A percentile compares a stretch with the other conserved stretches of the same genome.
Conservation (phyloP, 1,284 basidiomycete species). For the Testicularia cyperi region DNA sequence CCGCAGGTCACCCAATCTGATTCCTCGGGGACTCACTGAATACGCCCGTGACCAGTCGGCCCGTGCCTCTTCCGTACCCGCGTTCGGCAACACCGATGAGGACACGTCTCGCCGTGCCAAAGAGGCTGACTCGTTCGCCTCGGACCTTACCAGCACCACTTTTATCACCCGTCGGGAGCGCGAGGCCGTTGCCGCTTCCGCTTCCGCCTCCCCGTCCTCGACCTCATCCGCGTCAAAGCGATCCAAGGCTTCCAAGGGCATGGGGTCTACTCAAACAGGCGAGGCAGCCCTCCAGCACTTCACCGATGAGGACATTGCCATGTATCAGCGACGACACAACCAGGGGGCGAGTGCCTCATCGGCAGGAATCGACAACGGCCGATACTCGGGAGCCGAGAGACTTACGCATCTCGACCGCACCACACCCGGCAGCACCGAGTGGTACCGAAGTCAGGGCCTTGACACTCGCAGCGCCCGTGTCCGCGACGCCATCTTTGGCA, state of each 20-base stretch:
- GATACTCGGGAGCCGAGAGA: slow-evolving; percentile 36
- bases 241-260: not conserved
- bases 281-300: slow-evolving; percentile 12
- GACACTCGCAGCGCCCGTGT: slow-evolving; percentile 45
- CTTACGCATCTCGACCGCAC: slow-evolving; percentile 27
- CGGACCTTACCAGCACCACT: slow-evolving; percentile 33
- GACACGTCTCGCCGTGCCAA: slow-evolving; percentile 7
- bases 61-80: slow-evolving; percentile 24
- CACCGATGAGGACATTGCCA: slow-evolving; percentile 34
- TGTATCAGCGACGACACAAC: slow-evolving; percentile 35
- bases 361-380: slow-evolving; percentile 20
- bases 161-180: slow-evolving; percentile 31
- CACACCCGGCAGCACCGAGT: slow-evolving; percentile 32
- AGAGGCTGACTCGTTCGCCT: slow-evolving; percentile 18
- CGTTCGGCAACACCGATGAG: slow-evolving; percentile 30
- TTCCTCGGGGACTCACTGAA: slow-evolving; percentile 22
- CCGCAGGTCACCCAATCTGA: slow-evolving; percentile 25
- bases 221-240: too few species aligned
- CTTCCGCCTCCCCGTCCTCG: not conserved
- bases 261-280: not conserved
- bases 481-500: slow-evolving; percentile 59
- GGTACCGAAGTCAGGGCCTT: slow-evolving; percentile 38
- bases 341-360: slow-evolving; percentile 13
- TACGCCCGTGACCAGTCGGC: slow-evolving; percentile 21
- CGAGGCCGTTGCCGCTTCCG: slow-evolving; percentile 25